phyloP scores from a whole-genome alignment of 345 rosid species.

The Linum trigynum region DNA sequence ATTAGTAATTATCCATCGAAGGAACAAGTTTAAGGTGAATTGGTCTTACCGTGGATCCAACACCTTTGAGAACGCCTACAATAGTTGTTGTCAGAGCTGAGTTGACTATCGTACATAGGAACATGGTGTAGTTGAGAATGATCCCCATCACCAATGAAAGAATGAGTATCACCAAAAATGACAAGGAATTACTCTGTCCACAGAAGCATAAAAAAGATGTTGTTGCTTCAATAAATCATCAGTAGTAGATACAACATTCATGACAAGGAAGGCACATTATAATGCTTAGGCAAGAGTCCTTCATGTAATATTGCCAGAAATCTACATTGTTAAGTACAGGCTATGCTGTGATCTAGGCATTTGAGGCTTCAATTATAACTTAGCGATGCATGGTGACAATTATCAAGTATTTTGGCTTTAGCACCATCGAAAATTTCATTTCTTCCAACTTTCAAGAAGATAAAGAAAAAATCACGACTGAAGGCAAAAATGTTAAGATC shows the following conservation, averaged over 20 bases:
- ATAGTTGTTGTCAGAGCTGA: conserved; percentile 95
- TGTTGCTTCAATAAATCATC: too few species aligned
- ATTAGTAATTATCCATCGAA: neutral
- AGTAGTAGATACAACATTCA: neutral
- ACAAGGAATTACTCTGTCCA: conserved; percentile 65
- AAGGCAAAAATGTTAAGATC: conserved; percentile 9
- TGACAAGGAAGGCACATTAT: too few species aligned
- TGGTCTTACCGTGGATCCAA: conserved; percentile 76
- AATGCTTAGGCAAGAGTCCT: too few species aligned
- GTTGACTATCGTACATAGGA: conserved; percentile 90
- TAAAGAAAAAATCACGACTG: neutral
- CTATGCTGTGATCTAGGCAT: too few species aligned
- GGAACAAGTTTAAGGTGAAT: neutral
- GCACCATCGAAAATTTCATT: too few species aligned
- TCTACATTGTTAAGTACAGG: too few species aligned
- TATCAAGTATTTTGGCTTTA: too few species aligned
- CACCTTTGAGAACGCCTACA: conserved; percentile 96
- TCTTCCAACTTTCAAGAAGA: too few species aligned
- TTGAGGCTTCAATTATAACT: too few species aligned
- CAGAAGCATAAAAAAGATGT: neutral
- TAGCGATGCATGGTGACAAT: too few species aligned
- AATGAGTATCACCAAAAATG: conserved; percentile 51
- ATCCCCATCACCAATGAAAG: conserved; percentile 91
- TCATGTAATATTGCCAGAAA: too few species aligned
- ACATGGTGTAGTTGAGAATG: conserved; percentile 90